Conservation (phyloP, 2,329 filamentous ascomycete species). For the Exutisphaerella laricina region DNA sequence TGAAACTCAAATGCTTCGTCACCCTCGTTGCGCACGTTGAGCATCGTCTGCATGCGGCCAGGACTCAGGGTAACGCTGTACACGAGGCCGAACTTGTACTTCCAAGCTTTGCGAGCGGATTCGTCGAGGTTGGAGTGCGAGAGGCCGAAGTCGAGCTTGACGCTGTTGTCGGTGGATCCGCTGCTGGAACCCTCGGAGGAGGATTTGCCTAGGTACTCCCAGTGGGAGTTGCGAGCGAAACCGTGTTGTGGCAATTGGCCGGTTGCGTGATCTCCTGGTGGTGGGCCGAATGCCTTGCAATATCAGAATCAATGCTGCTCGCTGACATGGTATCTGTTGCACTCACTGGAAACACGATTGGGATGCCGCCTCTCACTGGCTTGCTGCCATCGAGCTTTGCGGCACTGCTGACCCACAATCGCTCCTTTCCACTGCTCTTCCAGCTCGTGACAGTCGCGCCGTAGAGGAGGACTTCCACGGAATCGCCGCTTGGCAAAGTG, state of each 20-base stretch:
- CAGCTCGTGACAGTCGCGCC: conserved; percentile 91
- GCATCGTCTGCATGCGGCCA: conserved; percentile 68
- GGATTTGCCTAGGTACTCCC: conserved; percentile 92
- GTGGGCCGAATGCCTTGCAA: conserved; percentile 61
- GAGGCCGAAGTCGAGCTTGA: conserved; percentile 95
- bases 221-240: conserved; percentile 81
- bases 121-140: conserved; percentile 65
- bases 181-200: conserved; percentile 53
- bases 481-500: conserved; percentile 77
- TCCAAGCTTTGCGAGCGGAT: conserved; percentile 68
- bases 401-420: conserved; percentile 29
- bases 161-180: conserved; percentile 54
- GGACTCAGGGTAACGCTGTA: conserved; percentile 82
- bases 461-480: conserved; percentile 76
- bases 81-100: conserved; percentile 78
- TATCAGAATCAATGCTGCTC: background rate
- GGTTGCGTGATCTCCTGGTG: conserved; percentile 70
- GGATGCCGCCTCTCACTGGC: conserved; percentile 85
- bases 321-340: background rate
- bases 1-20: conserved; percentile 82
- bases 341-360: conserved; percentile 84
- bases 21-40: conserved; percentile 87
- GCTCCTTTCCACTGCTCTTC: conserved; percentile 64
- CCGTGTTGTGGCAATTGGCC: conserved; percentile 83
- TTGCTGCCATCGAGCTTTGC: conserved; percentile 81